Conservation (phyloP, 805 yeast species). For the Saccharomycopsis microspora region DNA sequence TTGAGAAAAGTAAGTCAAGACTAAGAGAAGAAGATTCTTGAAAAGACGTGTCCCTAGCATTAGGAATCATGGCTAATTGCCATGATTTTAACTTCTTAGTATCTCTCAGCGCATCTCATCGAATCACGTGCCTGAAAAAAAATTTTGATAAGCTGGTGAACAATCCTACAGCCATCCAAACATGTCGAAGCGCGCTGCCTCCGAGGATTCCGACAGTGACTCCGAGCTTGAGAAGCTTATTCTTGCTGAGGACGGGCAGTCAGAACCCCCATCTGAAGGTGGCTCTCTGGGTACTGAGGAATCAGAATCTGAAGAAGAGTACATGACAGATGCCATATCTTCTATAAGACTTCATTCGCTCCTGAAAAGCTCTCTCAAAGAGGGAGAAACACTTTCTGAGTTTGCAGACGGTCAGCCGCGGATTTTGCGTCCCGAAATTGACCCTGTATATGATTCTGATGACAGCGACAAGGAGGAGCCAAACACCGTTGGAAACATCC, state of each 20-base stretch:
- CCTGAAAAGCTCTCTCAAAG: conserved; percentile 24
- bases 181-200: too few species aligned
- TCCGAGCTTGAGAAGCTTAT: conserved; percentile 53
- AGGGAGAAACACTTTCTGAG: conserved; percentile 13
- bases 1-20: too few species aligned
- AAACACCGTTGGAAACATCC: conserved; percentile 91
- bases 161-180: too few species aligned
- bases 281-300: conserved; percentile 33
- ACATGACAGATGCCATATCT: conserved; percentile 32
- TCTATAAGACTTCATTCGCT: conserved; percentile 42
- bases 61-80: too few species aligned
- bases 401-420: conserved; percentile 72
- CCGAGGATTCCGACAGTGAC: conserved; percentile 33
- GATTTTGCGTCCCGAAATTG: conserved; percentile 75
- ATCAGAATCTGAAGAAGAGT: conserved; percentile 37
- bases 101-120: too few species aligned
- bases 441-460: conserved; percentile 91
- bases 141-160: too few species aligned
- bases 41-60: too few species aligned
- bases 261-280: conserved; percentile 23
- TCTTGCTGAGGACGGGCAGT: conserved; percentile 36
- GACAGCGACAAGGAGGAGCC: conserved; percentile 63
- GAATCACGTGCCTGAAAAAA: too few species aligned
- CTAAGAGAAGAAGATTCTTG: too few species aligned
- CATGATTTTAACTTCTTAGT: too few species aligned